phyloP scores from a whole-genome alignment of 169 alveolate genomes.

The Plasmodium coatneyi region DNA sequence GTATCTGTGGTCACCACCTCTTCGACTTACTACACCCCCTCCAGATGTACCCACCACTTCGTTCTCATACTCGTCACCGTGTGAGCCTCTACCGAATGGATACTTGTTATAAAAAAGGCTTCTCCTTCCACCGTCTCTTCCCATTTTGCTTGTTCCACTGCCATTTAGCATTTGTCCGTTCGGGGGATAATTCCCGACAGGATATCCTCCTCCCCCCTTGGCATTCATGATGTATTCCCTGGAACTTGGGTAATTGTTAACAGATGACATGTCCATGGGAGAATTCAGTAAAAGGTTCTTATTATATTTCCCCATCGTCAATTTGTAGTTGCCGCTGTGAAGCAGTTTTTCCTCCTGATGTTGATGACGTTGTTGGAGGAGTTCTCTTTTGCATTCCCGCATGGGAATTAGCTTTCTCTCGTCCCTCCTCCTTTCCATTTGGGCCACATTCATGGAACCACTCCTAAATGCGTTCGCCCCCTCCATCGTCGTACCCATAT shows the following conservation, averaged over 20 bases:
- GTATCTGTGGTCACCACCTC: not conserved
- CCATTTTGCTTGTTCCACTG: not conserved
- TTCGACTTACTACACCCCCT: not conserved
- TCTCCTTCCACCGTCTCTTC: not conserved
- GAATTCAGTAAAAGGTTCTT: not conserved
- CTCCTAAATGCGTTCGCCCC: not conserved
- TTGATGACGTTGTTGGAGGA: not conserved
- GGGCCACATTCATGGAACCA: not conserved
- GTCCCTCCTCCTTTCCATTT: not conserved
- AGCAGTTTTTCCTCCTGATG: not conserved
- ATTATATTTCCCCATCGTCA: constrained; percentile 12
- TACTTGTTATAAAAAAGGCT: not conserved
- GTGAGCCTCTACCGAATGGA: not conserved
- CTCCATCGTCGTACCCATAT: not conserved
- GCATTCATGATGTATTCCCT: not conserved
- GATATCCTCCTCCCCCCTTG: not conserved
- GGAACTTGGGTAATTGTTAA: not conserved
- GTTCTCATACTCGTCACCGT: not conserved
- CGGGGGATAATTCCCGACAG: not conserved
- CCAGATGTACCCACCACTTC: not conserved
- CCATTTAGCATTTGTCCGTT: not conserved
- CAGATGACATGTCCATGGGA: not conserved
- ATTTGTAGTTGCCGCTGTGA: not conserved
- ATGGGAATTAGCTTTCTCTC: not conserved
- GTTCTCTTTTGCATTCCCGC: not conserved